phyloP scores from a whole-genome alignment of 2,329 filamentous ascomycete species.

The Fusarium humuli region DNA sequence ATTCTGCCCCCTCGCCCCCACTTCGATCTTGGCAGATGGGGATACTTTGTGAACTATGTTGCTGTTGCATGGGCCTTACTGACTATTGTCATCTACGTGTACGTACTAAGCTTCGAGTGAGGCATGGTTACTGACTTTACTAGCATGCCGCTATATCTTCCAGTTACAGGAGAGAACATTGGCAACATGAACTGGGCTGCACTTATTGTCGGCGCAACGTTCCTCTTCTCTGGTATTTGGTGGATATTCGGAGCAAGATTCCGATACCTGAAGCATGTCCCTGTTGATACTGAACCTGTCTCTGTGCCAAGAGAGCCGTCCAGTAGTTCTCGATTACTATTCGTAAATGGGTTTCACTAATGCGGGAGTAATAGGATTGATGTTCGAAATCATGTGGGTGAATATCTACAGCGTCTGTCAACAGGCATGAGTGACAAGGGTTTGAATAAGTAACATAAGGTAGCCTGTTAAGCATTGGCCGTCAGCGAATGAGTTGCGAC shows the following conservation, averaged over 20 bases:
- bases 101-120: neutral
- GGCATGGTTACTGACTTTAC: neutral
- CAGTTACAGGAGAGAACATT: conserved; percentile 10
- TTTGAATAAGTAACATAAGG: no score
- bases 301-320: no score
- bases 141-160: conserved; percentile 21
- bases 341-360: no score
- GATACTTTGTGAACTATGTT: conserved; percentile 10
- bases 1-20: conserved; percentile 5
- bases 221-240: conserved; percentile 9
- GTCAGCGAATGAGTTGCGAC: no score
- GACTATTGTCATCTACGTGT: conserved; percentile 11
- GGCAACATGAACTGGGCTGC: conserved; percentile 28
- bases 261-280: neutral
- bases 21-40: conserved; percentile 21
- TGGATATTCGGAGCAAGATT: conserved; percentile 8
- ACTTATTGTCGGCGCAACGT: conserved; percentile 5
- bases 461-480: no score
- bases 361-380: no score
- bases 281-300: no score
- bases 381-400: no score
- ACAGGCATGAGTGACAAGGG: no score
- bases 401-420: no score
- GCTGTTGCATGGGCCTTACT: conserved; percentile 13
- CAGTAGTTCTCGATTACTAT: no score